These are phyloP conservation scores for Silene conica DNA, from an alignment of 148 eudicot genomes.

Conservation along the genomic window DNA sequence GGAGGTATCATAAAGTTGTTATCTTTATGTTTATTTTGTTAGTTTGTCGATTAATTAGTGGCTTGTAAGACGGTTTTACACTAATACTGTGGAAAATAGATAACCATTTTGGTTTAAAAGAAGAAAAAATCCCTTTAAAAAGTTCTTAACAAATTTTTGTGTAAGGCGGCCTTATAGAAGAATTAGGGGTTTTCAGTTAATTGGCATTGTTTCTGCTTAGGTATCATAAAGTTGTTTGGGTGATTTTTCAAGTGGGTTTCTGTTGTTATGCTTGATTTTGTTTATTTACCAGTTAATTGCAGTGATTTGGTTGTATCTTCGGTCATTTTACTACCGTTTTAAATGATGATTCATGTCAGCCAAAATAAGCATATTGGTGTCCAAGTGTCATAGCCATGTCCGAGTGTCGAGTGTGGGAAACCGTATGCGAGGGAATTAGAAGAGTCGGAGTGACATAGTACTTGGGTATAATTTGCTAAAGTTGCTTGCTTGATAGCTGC, in stretches of 20 bases:
- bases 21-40: neutral
- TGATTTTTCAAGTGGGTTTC: neutral
- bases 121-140: too few relatives aligned
- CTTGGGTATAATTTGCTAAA: neutral
- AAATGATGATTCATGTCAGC: too few relatives aligned
- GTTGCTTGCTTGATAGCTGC: neutral
- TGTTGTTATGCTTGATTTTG: neutral
- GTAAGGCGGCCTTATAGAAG: neutral
- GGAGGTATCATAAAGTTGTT: slow-evolving; percentile 35
- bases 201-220: slow-evolving; percentile 15
- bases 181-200: neutral
- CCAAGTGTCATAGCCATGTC: too few relatives aligned
- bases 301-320: neutral
- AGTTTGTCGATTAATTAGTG: neutral
- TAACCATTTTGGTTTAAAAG: too few relatives aligned
- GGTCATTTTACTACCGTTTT: too few relatives aligned
- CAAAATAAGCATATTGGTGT: too few relatives aligned
- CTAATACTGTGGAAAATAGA: too few relatives aligned
- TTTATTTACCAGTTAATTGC: neutral
- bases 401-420: too few relatives aligned
- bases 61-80: too few relatives aligned
- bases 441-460: too few relatives aligned
- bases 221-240: neutral
- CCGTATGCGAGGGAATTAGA: too few relatives aligned
- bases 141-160: too few relatives aligned